phyloP scores from a whole-genome alignment of 306 rosid species.

The Inga leiocalycina region DNA sequence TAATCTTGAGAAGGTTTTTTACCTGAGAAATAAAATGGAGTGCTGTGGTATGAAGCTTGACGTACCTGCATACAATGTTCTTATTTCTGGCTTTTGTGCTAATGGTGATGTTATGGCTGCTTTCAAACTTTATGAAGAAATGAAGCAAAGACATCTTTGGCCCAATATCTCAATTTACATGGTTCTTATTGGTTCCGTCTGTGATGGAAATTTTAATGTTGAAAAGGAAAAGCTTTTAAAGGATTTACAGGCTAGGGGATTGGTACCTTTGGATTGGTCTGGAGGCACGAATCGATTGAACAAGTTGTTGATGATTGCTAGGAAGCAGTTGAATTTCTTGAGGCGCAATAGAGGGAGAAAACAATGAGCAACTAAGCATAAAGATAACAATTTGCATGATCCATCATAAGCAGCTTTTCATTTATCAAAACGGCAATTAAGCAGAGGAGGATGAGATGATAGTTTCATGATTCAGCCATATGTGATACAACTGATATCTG shows the following conservation, averaged over 20 bases:
- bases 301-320: slow-evolving; percentile 48
- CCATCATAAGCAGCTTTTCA: not conserved
- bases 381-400: slow-evolving; percentile 20
- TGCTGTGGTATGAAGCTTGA: slow-evolving; percentile 61
- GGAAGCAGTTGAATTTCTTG: slow-evolving; percentile 40
- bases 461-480: not conserved
- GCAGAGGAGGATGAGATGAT: slow-evolving; percentile 17
- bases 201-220: slow-evolving; percentile 38
- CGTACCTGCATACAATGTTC: slow-evolving; percentile 63
- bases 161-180: slow-evolving; percentile 61
- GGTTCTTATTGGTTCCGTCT: slow-evolving; percentile 52
- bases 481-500: no score
- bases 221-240: slow-evolving; percentile 54
- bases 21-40: slow-evolving; percentile 62
- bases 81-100: slow-evolving; percentile 71
- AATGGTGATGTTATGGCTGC: slow-evolving; percentile 60
- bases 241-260: slow-evolving; percentile 60
- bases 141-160: slow-evolving; percentile 61
- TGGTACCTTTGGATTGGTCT: slow-evolving; percentile 44
- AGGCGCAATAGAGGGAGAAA: slow-evolving; percentile 43
- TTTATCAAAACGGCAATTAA: slow-evolving; percentile 20
- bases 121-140: slow-evolving; percentile 70
- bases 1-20: slow-evolving; percentile 55
- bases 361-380: not conserved
- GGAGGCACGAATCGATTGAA: slow-evolving; percentile 39